phyloP scores from a whole-genome alignment of 164 flowering plant species.

The Magnolia kwangsiensis region DNA sequence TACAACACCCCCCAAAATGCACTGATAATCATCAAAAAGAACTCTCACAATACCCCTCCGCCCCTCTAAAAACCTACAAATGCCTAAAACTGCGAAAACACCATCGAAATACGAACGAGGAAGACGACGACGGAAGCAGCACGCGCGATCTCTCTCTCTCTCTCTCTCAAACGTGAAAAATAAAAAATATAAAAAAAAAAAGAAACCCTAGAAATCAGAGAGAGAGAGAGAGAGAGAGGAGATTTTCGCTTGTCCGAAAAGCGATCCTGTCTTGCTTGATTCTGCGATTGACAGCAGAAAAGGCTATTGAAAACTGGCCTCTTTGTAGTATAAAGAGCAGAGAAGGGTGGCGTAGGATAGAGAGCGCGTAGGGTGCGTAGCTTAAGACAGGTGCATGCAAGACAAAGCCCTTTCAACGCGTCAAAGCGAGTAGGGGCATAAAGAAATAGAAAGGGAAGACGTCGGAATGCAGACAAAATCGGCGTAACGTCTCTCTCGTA shows the following conservation, averaged over 20 bases:
- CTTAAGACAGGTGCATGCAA: not conserved
- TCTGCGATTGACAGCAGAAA: not conserved
- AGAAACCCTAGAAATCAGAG: not conserved
- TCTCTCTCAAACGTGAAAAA: not conserved
- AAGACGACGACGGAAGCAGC: not conserved
- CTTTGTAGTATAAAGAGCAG: not conserved
- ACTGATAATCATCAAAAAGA: not conserved
- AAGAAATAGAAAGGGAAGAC: not conserved
- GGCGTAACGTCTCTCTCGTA: not conserved
- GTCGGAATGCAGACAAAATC: not conserved
- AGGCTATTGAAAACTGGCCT: not conserved
- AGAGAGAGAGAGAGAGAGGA: not conserved
- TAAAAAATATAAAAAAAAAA: not conserved
- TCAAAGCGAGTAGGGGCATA: not conserved
- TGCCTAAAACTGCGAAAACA: not conserved
- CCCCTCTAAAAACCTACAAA: not conserved
- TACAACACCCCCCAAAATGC: not conserved
- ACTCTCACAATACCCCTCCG: not conserved
- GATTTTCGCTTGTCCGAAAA: not conserved
- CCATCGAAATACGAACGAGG: not conserved
- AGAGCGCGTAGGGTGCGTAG: conserved; percentile 1
- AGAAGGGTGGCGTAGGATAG: not conserved
- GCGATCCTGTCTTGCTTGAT: not conserved
- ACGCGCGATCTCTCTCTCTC: not conserved
- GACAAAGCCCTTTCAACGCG: not conserved